Conservation (phyloP, 148 eudicot species). For the Dysphania ambrosioides region DNA sequence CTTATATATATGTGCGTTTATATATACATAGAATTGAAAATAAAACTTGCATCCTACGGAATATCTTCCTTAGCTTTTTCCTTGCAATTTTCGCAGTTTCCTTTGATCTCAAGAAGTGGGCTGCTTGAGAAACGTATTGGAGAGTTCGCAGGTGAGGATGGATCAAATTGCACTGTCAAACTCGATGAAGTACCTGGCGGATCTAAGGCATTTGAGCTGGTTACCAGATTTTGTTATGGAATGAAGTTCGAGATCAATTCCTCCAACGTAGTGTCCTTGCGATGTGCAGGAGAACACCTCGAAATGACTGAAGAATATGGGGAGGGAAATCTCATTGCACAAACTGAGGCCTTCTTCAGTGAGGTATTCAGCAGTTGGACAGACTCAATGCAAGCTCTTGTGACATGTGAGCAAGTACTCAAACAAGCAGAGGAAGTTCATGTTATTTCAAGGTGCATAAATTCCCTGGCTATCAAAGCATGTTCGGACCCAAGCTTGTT, state of each 20-base stretch:
- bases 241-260: slow-evolving; percentile 63
- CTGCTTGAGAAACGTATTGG: slow-evolving; percentile 51
- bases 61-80: neutral
- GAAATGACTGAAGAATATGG: slow-evolving; percentile 71
- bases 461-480: slow-evolving; percentile 60
- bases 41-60: too few species aligned
- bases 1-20: neutral
- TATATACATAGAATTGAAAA: neutral
- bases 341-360: slow-evolving; percentile 48
- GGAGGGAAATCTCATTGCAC: slow-evolving; percentile 60
- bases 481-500: slow-evolving; percentile 44
- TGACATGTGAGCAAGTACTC: slow-evolving; percentile 54
- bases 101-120: slow-evolving; percentile 65
- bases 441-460: slow-evolving; percentile 55
- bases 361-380: slow-evolving; percentile 62
- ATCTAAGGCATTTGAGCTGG: slow-evolving; percentile 59
- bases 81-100: slow-evolving; percentile 50
- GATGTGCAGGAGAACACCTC: slow-evolving; percentile 71
- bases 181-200: slow-evolving; percentile 66
- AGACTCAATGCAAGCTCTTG: slow-evolving; percentile 59
- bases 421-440: slow-evolving; percentile 52
- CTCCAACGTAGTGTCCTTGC: slow-evolving; percentile 47
- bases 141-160: slow-evolving; percentile 39
- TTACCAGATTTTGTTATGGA: slow-evolving; percentile 62
- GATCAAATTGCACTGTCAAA: slow-evolving; percentile 35